Conservation (phyloP, 2,329 filamentous ascomycete species). For the Trichoderma koningii region DNA sequence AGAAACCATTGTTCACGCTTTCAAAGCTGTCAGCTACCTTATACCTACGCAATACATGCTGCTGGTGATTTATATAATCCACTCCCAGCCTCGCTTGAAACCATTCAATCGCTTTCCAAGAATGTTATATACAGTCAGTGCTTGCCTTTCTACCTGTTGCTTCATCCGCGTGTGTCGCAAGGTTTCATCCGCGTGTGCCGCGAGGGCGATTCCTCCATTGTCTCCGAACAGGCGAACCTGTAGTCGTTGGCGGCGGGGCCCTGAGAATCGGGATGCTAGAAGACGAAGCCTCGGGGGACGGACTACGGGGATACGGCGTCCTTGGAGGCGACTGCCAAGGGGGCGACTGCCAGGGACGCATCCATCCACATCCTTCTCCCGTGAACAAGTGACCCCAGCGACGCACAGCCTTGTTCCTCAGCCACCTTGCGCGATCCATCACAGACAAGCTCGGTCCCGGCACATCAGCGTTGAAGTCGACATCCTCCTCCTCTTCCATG, state of each 20-base stretch:
- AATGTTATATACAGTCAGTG: background rate
- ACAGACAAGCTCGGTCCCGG: background rate
- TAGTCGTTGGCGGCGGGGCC: too few relatives aligned
- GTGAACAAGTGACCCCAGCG: background rate
- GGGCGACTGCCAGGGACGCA: too few relatives aligned
- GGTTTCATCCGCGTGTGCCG: background rate
- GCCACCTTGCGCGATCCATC: background rate
- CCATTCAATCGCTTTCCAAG: background rate
- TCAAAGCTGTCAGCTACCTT: conserved; percentile 5
- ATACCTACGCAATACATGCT: background rate
- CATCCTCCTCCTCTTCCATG: background rate
- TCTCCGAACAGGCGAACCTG: too few relatives aligned
- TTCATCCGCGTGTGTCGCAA: background rate
- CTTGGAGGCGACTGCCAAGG: too few relatives aligned
- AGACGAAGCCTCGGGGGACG: too few relatives aligned
- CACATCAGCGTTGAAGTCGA: background rate
- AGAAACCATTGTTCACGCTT: conserved; percentile 43
- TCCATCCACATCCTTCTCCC: background rate
- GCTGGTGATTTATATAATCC: conserved; percentile 10
- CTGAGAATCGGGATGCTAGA: too few relatives aligned
- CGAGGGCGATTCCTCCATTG: too few relatives aligned
- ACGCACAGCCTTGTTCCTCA: background rate
- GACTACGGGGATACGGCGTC: too few relatives aligned
- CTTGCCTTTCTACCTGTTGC: background rate
- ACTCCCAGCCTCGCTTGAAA: conserved; percentile 1